Base-by-base conservation (phyloP, 768 basidiomycete genomes). In the Galerina sulciceps region DNA sequence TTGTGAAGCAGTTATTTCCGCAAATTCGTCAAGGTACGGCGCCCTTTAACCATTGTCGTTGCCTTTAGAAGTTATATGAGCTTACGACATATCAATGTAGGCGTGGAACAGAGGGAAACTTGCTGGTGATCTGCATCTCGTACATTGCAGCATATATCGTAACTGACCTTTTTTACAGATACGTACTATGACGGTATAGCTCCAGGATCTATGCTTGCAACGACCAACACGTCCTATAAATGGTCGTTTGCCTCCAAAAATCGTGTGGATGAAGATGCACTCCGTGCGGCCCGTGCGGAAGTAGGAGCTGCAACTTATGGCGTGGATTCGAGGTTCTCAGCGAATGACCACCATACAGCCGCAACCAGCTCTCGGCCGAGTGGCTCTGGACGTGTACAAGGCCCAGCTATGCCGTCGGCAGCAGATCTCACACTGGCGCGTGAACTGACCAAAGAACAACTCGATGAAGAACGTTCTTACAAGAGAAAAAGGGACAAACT, bases 51-150 rank as follows among this genome's bases (percentile, higher is more conserved):
- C 48, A 10, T 8, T 1, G 11, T 8, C 17, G 3, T 10, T 23
- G 18, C 36, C 47, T 26, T 40, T 59, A 36, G 54, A 52, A 40
- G 11, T 50, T 54, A 40, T 54, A 47, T 20, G 22, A 56, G 50
- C 34, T 40, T 40, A 46, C 42, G 52, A 38, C 34, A 20, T 22
- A 31, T 18, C 45, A 49, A 23, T 17, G 37, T 66, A 92, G 83
- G 86, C 85, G 22, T 95, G 93, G 93, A 95, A 95, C 72, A 81
- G 82, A 70, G 91, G 91, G 5, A 87, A 81, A 69, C 78, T 95
- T 9, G 73, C 86, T 26, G 81, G 91, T 92, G 64, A 55, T 74
- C 26, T 18, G 6, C 13, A 15, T 15, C 23, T 40, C 18, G 14
- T 14, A n/a, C 47, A 14, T 10, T 15, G 10, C 41, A 36, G 41